Evolutionary conservation across 192 early-diverging fungal genomes (phyloP), one percentile per base, ranked within the genome.

Genomic region (Coemansia furcata): DNA sequence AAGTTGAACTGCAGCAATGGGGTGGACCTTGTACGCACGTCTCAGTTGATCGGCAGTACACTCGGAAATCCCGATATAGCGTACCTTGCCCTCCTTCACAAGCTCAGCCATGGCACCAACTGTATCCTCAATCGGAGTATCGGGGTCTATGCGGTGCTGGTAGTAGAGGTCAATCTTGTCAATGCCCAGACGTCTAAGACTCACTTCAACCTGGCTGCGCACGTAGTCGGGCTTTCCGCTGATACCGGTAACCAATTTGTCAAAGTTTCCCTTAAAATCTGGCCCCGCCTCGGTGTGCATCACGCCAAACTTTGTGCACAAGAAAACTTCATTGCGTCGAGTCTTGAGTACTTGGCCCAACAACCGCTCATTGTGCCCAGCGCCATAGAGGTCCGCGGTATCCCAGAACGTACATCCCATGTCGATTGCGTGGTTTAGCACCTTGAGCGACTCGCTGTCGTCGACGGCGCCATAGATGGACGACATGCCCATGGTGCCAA

Each of bases 11-110:
- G 88, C 87, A 21, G 85, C 67, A 62, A 91, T 89, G 17, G 90
- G 90, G 64, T 91, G 89, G 4, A 92, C 75, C 36, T 76, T 83
- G 76, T 89, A 80, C 23, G 89, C 88, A 33, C 88, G 75, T 6
- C 91, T 76, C n/a, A 92, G 73, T 1, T 86, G 84, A 1, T 82
- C 85, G 4, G 88, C 86, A 32, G 76, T 73, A 63, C 83, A 86
- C 54, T 91, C 87, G 35, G 82, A 85, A 11, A 90, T 69, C 3
- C 89, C 90, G 33, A 91, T 73, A 63, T 81, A 85, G 21, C 67
- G 46, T 23, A 91, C 77, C 65, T 88, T 90, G 54, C 90, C 90
- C 66, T 88, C 84, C 68, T 89, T 87, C 42, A 90, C 87, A 3
- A 89, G 84, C 42, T 86, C 83, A 35, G 87, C 87, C 84, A 91